Evolutionary conservation across 495 filamentous ascomycete genomes (phyloP).

Genomic region (Cairneyella variabilis): DNA sequence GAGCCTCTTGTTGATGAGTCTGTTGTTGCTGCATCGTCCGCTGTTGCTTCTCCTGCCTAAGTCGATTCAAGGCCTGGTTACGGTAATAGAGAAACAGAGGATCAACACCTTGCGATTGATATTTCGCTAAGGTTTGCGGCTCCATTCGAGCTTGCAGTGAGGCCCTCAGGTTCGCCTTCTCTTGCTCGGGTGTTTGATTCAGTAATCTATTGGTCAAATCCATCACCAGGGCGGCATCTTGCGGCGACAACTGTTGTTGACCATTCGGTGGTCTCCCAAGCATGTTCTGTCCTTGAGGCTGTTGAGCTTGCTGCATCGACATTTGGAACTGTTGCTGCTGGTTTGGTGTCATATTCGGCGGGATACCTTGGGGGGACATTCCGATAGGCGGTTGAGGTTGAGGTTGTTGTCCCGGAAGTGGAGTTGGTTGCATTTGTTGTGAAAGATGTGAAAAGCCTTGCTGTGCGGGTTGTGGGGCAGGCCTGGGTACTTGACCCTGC

Average conservation of each 20-base stretch:
- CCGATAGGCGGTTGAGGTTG: constrained; percentile 20
- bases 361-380: constrained; percentile 22
- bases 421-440: constrained; percentile 45
- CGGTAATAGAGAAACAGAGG: constrained; percentile 38
- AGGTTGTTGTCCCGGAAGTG: constrained; percentile 30
- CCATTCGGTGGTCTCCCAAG: constrained; percentile 6
- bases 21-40: constrained; percentile 14
- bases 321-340: constrained; percentile 37
- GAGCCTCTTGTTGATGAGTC: constrained; percentile 11
- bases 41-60: constrained; percentile 20
- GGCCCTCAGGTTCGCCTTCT: constrained; percentile 30
- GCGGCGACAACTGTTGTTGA: constrained; percentile 13
- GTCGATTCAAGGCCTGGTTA: constrained; percentile 31
- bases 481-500: constrained; percentile 32
- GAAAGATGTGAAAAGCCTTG: constrained; percentile 43
- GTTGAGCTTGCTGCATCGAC: constrained; percentile 19
- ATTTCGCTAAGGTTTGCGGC: constrained; percentile 28
- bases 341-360: constrained; percentile 22
- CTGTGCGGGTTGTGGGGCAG: constrained; percentile 32
- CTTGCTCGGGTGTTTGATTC: constrained; percentile 27
- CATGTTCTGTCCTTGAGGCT: constrained; percentile 20
- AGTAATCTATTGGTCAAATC: constrained; percentile 16
- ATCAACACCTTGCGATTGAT: constrained; percentile 35
- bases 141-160: constrained; percentile 29
- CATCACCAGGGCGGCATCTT: constrained; percentile 14